Base-by-base conservation (phyloP, 2,329 filamentous ascomycete species). In the Tolypocladium ophioglossoides region DNA sequence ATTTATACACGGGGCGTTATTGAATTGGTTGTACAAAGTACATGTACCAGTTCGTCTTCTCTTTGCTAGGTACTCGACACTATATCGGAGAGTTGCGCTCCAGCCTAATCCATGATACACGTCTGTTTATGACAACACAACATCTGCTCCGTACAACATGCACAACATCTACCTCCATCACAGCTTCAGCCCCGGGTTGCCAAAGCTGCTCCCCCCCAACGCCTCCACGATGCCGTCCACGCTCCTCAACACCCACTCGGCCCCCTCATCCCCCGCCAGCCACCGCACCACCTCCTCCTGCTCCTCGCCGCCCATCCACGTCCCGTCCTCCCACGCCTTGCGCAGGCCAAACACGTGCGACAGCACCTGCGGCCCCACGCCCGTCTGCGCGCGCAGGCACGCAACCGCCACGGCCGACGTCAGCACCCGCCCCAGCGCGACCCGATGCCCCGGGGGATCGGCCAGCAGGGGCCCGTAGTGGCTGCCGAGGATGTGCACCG, bases 291-390 rank as follows among this genome's bases (percentile, higher is more conserved):
- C 61, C 56, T 72, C 68, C 35, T 72, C 66, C 2, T 63, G 70
- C 56, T 68, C 66, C 0, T 61, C 63, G 37, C 70, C 70, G 11
- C 57, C 60, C 59, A 61, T 62, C 70, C 77, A 78, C 22, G 73
- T 74, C 1, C 85, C 87, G 67, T 90, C 84, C 58, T 87, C 82
- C 52, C 86, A 76, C 1, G 83, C 87, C 73, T 94, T 94, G 55
- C 86, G 72, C 69, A 95, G 66, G 0, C 89, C 89, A 71, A 91
- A 92, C 0, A 94, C 77, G 69, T 95, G 89, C 60, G 85, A 89
- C 20, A 87, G 71, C 14, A 95, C 87, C 74, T 94, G 89, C 1
- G 89, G 89, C 0, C 84, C 89, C 0, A 94, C 89, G 0, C 89
- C 89, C 11, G 86, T 87, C 75, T 94, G 89, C 47, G 89, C 80